A percentile compares a stretch with the other conserved stretches of the same genome.
phyloP scores from a whole-genome alignment of 2,329 filamentous ascomycete genomes.

The Arthrobotrys conoides region DNA sequence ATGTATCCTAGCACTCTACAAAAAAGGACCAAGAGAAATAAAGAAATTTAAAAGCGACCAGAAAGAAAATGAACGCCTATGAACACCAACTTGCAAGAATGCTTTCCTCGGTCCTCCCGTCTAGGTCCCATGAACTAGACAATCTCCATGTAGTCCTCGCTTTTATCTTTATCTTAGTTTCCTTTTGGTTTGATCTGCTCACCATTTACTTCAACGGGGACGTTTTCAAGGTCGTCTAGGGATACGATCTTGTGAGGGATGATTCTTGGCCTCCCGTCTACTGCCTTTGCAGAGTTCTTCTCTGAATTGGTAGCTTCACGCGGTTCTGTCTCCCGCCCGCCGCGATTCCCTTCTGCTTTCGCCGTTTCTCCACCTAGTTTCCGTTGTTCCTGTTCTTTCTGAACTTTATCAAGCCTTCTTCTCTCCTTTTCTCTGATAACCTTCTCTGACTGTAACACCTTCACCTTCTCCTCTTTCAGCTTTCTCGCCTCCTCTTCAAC shows the following conservation, averaged over 20 bases:
- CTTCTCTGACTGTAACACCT: constrained; percentile 29
- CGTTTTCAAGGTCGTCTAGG: constrained; percentile 48
- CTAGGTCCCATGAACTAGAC: not conserved
- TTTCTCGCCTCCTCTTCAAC: constrained; percentile 42
- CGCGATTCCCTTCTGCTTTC: not conserved
- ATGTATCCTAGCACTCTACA: constrained; percentile 3
- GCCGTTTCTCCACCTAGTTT: not conserved
- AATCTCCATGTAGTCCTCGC: not conserved
- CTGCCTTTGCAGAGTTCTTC: not conserved
- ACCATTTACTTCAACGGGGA: constrained; percentile 49
- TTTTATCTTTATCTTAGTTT: not conserved
- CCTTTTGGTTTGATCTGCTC: constrained; percentile 20
- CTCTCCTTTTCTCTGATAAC: constrained; percentile 1
- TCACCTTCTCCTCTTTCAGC: constrained; percentile 48
- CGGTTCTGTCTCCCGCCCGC: not conserved
- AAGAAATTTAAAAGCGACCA: not conserved
- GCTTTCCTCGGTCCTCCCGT: not conserved
- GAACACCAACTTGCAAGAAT: constrained; percentile 20
- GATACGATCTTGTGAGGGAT: constrained; percentile 53
- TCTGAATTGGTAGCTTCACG: not conserved
- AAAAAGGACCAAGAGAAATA: not conserved
- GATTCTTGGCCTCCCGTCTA: constrained; percentile 5
- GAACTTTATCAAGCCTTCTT: not conserved
- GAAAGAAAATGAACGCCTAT: constrained; percentile 7
- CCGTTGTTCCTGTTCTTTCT: not conserved